Conservation (phyloP, 768 basidiomycete species). For the Pleurotus sapidus region DNA sequence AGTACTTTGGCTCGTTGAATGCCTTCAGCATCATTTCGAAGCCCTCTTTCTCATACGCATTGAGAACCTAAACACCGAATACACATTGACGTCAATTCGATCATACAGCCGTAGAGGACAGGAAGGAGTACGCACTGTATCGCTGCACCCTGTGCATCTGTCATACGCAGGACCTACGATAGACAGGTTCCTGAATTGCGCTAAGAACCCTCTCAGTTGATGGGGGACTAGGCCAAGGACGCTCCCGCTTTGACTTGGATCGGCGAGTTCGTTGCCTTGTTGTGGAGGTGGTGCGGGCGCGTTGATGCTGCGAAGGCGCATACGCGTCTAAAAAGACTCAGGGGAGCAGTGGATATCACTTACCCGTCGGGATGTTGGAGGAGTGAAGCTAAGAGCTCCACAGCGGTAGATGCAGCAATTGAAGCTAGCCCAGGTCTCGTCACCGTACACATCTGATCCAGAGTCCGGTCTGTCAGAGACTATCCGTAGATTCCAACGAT, state of each 20-base stretch:
- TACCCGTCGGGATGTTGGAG: conserved; percentile 90
- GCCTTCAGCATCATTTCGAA: conserved; percentile 77
- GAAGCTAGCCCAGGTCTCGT: conserved; percentile 93
- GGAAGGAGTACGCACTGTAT: conserved; percentile 49
- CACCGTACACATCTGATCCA: conserved; percentile 99
- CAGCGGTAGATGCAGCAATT: conserved; percentile 88
- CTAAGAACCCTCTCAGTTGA: conserved; percentile 88
- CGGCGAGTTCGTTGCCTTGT: conserved; percentile 21
- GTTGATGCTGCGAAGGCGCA: conserved; percentile 26
- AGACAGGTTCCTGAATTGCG: conserved; percentile 80
- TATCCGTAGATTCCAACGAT: conserved; percentile 7
- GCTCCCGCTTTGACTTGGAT: conserved; percentile 32
- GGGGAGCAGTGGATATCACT: conserved; percentile 10
- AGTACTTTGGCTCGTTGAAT: conserved; percentile 77
- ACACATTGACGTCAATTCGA: neutral
- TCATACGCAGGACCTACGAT: conserved; percentile 87
- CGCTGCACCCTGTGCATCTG: conserved; percentile 88
- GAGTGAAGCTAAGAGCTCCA: conserved; percentile 86
- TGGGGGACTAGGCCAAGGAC: conserved; percentile 91
- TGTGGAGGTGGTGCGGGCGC: conserved; percentile 68
- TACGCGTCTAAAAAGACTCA: neutral
- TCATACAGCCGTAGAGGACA: too few relatives aligned
- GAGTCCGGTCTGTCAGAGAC: conserved; percentile 79
- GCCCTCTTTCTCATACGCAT: conserved; percentile 79
- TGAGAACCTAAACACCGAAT: conserved; percentile 54